Percentiles rank a stretch among this genome's conserved stretches.
These are phyloP conservation scores for Aspergillus oerlinghausenensis DNA, from an alignment of 2,329 filamentous ascomycete genomes.

Conservation along the genomic window DNA sequence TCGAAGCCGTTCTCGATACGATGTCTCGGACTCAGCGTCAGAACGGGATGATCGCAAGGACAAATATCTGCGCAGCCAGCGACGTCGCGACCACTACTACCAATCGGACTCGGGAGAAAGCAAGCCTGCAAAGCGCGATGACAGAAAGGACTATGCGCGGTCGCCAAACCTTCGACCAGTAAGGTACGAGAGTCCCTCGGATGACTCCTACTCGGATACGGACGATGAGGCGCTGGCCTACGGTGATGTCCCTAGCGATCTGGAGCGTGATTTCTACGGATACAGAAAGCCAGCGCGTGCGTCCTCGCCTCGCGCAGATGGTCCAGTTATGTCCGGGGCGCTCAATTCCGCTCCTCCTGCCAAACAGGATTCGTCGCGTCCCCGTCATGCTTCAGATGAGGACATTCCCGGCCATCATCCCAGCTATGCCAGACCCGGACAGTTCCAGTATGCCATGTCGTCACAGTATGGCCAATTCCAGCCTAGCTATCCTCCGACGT, in stretches of 20 bases:
- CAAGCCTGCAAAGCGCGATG: slow-evolving; percentile 8
- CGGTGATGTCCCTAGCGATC: slow-evolving; percentile 23
- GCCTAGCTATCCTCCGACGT: slow-evolving; percentile 12
- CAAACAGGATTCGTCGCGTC: slow-evolving; percentile 9
- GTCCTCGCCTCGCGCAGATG: slow-evolving; percentile 7
- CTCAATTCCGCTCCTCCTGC: slow-evolving; percentile 5
- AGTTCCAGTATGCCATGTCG: slow-evolving; percentile 30
- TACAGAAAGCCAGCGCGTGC: slow-evolving; percentile 7
- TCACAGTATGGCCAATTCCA: slow-evolving; percentile 14
- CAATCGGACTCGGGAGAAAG: slow-evolving; percentile 23
- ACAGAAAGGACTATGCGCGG: slow-evolving; percentile 9
- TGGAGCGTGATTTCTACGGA: slow-evolving; percentile 15
- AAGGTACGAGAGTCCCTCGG: slow-evolving; percentile 19
- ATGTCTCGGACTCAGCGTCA: slow-evolving; percentile 18
- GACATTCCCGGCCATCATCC: slow-evolving; percentile 23
- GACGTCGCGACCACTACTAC: slow-evolving; percentile 21
- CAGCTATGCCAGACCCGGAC: slow-evolving; percentile 30
- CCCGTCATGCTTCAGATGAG: slow-evolving; percentile 8
- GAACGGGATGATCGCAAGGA: slow-evolving; percentile 17
- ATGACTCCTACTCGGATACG: slow-evolving; percentile 26
- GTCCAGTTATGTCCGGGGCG: slow-evolving; percentile 17
- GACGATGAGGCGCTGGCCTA: slow-evolving; percentile 36
- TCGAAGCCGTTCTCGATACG: slow-evolving; percentile 18
- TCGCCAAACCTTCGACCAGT: slow-evolving; percentile 19
- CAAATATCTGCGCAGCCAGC: slow-evolving; percentile 14